Conservation (phyloP, 1,284 basidiomycete genomes). For the Heterobasidion occidentale region DNA sequence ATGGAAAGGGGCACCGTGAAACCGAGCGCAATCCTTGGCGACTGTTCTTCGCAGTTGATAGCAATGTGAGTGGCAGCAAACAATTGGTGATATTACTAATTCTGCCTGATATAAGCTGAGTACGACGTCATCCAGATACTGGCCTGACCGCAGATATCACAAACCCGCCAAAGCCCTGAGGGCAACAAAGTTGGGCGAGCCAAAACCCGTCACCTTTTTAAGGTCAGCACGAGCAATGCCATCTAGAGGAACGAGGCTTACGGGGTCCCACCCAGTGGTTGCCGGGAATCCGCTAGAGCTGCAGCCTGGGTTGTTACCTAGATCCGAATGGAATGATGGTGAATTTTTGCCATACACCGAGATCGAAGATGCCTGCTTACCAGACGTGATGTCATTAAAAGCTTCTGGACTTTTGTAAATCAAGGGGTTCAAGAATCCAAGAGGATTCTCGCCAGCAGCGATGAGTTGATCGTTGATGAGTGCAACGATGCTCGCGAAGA, state of each 20-base stretch:
- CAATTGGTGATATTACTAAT: too few relatives aligned
- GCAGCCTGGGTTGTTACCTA: constrained; percentile 27
- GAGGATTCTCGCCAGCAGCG: constrained; percentile 34
- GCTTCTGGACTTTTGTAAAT: constrained; percentile 39
- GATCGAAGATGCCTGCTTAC: neutral
- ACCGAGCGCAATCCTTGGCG: too few relatives aligned
- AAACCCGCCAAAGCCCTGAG: neutral
- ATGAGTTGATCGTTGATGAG: constrained; percentile 53
- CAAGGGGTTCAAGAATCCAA: constrained; percentile 40
- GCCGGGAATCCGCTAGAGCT: constrained; percentile 28
- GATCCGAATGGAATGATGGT: neutral
- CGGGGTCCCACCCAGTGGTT: constrained; percentile 30
- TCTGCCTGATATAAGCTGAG: too few relatives aligned
- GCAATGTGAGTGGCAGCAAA: too few relatives aligned
- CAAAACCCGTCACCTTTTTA: neutral
- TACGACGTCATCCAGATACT: too few relatives aligned
- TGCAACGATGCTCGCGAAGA: constrained; percentile 35
- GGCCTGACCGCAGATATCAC: neutral
- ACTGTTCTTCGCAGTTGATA: too few relatives aligned
- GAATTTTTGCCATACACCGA: neutral
- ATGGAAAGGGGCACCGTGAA: too few relatives aligned
- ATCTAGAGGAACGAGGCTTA: constrained; percentile 1
- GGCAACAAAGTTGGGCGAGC: neutral
- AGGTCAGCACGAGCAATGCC: neutral
- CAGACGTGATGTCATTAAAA: constrained; percentile 47